phyloP scores from a whole-genome alignment of 163 green algal genomes.

The Prototheca wickerhamii region DNA sequence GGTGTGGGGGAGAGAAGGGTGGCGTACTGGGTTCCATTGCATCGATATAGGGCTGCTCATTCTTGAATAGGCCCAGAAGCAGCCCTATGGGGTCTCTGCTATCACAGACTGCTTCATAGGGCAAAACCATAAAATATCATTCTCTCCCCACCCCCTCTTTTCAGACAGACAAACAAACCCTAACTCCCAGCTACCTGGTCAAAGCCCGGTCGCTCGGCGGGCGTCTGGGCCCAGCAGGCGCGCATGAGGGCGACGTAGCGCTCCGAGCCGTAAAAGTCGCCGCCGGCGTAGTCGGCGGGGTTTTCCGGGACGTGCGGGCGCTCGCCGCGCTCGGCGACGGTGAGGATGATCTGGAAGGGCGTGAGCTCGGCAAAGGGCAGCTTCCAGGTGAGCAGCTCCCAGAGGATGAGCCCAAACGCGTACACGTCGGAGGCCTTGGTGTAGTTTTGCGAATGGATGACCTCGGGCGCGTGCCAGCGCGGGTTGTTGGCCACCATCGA shows the following conservation, averaged over 20 bases:
- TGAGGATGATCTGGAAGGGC: constrained; percentile 43
- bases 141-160: too few relatives aligned
- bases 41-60: too few relatives aligned
- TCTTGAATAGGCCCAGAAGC: too few relatives aligned
- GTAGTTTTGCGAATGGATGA: constrained; percentile 38
- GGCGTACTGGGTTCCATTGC: too few relatives aligned
- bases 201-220: constrained; percentile 30
- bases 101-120: too few relatives aligned
- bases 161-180: not conserved
- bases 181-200: constrained; percentile 12
- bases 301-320: constrained; percentile 26
- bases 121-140: too few relatives aligned
- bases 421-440: constrained; percentile 53
- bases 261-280: constrained; percentile 26
- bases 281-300: constrained; percentile 11
- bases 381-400: constrained; percentile 60
- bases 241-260: constrained; percentile 46
- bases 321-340: constrained; percentile 28
- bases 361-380: constrained; percentile 36
- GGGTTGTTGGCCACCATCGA: constrained; percentile 54
- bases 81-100: too few relatives aligned
- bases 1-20: too few relatives aligned
- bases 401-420: constrained; percentile 56
- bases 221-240: constrained; percentile 2
- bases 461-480: constrained; percentile 63